Evolutionary conservation across 2,329 filamentous ascomycete species (phyloP), one percentile per base, ranked within the genome.

Genomic region (Aspergillus ibericus): DNA sequence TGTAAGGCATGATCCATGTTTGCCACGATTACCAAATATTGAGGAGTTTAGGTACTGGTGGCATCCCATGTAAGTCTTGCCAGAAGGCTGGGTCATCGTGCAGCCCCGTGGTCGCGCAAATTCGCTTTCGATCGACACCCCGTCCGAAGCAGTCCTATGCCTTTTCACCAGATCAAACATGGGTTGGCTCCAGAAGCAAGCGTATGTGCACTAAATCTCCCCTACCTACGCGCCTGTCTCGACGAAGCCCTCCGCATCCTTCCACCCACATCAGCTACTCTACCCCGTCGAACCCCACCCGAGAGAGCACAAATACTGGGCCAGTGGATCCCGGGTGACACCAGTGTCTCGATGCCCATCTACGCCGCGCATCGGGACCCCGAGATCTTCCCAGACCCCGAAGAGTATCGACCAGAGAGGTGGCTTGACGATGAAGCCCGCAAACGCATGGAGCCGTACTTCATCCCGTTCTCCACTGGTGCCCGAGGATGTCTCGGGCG

Each of bases 301-400:
- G 76, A 78, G 53, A 80, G 80, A 1, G 48, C 65, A 1, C 55
- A 62, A 2, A 77, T 82, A 52, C 54, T 75, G 5, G 79, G 75
- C 10, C 69, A 80, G 20, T 80, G 53, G 53, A 57, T 82, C 15
- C 71, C 79, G 0, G 77, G 77, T 15, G 64, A 76, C 50, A 78
- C 75, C 0, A 74, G 69, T 0, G 78, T 82, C 0, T 72, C 68
- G 9, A 75, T 79, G 58, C 77, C 78, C 0, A 67, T 73, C 2
- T 76, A 73, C 47, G 68, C 72, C 1, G 69, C 70, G 1, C 75
- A 77, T 59, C 70, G 72, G 16, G 68, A 78, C 53, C 57, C 65
- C 13, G 59, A 58, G 1, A 64, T 73, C 59, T 91, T 90, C 78
- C 85, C 88, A 0, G 73, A 85, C 50, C 86, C 88, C 0, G 77